Percentiles rank a stretch among this genome's conserved stretches.
phyloP scores from a whole-genome alignment of 1,139 yeast genomes.

The Geotrichum aggregatum region DNA sequence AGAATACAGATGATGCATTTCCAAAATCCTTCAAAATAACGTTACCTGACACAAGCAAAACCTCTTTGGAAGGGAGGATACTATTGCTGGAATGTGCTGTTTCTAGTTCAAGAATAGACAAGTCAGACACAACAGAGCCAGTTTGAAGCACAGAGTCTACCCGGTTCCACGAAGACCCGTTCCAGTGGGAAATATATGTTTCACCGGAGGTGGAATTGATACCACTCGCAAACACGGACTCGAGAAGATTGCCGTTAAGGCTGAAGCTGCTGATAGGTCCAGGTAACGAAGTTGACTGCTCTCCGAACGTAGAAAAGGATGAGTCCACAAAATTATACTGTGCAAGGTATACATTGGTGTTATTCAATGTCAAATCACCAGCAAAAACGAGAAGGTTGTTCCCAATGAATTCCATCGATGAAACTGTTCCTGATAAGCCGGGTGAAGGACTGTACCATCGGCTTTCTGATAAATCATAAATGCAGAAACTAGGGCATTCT shows the following conservation, averaged over 20 bases:
- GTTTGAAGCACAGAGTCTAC: constrained; percentile 40
- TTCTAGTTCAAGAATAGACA: constrained; percentile 37
- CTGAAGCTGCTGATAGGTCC: constrained; percentile 49
- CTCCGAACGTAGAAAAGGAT: constrained; percentile 25
- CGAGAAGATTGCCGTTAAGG: constrained; percentile 48
- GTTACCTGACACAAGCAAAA: constrained; percentile 61
- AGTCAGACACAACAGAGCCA: constrained; percentile 33
- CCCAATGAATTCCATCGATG: constrained; percentile 52
- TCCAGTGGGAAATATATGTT: constrained; percentile 36
- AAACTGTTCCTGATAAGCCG: constrained; percentile 51
- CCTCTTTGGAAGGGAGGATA: constrained; percentile 45
- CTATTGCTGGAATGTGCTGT: constrained; percentile 37
- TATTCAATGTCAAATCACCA: constrained; percentile 53
- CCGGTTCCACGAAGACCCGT: constrained; percentile 36
- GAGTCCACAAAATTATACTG: constrained; percentile 49
- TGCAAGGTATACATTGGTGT: constrained; percentile 43
- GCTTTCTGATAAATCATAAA: constrained; percentile 55
- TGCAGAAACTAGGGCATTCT: constrained; percentile 61
- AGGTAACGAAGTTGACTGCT: constrained; percentile 35
- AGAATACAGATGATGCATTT: constrained; percentile 60
- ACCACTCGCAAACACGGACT: constrained; percentile 57
- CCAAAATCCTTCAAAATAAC: constrained; percentile 55
- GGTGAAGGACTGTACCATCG: constrained; percentile 53
- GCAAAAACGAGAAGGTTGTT: constrained; percentile 53
- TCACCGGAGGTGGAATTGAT: constrained; percentile 39